A percentile compares a stretch with the other conserved stretches of the same genome.
These are phyloP conservation scores for Aphanomyces stellatus DNA, from an alignment of 352 stramenopile genomes.

Conservation along the genomic window DNA sequence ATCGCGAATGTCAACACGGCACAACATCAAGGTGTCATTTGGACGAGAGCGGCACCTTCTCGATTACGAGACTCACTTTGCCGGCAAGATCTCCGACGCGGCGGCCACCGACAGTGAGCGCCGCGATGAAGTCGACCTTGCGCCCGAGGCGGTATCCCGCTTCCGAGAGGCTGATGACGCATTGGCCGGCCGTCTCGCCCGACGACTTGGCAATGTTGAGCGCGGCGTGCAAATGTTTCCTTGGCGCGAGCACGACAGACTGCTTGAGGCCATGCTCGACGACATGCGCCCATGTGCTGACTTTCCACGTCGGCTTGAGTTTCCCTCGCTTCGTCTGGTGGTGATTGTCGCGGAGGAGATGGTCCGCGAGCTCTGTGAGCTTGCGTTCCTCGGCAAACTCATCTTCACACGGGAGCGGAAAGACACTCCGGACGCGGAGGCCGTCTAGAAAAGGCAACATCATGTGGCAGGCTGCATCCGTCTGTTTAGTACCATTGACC, in stretches of 20 bases:
- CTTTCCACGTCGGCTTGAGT: background rate
- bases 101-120: slow-evolving; percentile 1
- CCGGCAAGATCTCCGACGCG: slow-evolving; percentile 2
- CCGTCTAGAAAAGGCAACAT: background rate
- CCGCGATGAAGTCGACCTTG: background rate
- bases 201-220: slow-evolving; percentile 6
- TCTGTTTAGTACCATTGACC: background rate
- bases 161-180: slow-evolving; percentile 11
- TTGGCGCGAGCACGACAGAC: slow-evolving; percentile 3
- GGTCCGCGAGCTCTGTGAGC: slow-evolving; percentile 64
- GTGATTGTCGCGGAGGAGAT: slow-evolving; percentile 25
- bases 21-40: too few species aligned
- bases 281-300: background rate
- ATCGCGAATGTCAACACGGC: too few species aligned
- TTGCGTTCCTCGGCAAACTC: slow-evolving; percentile 69
- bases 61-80: background rate
- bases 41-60: too few species aligned
- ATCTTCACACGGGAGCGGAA: slow-evolving; percentile 73
- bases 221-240: slow-evolving; percentile 9
- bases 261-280: background rate
- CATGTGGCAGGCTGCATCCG: background rate
- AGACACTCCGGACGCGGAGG: slow-evolving; percentile 33
- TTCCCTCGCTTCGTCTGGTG: background rate
- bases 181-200: slow-evolving; percentile 3
- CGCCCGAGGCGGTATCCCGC: background rate